Evolutionary conservation across 805 yeast species (phyloP).

Genomic region (Yamadazyma endophytica): DNA sequence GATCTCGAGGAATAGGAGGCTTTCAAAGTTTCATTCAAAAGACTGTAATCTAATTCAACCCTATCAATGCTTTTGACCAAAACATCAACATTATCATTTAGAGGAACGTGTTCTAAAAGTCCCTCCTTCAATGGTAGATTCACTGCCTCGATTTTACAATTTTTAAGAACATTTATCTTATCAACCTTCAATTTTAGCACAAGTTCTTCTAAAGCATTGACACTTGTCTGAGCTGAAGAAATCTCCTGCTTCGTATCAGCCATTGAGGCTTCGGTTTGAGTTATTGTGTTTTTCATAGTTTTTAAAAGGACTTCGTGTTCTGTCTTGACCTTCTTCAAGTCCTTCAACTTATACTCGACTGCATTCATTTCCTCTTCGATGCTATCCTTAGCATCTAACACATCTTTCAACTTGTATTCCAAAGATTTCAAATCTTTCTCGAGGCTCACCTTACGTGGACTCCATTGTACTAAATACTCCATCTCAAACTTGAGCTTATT

Average conservation of each 20-base stretch:
- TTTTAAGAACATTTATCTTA: conserved; percentile 55
- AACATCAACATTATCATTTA: conserved; percentile 47
- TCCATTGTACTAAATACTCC: conserved; percentile 53
- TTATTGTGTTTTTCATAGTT: conserved; percentile 25
- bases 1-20: conserved; percentile 36
- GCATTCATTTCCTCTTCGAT: conserved; percentile 15
- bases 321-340: conserved; percentile 24
- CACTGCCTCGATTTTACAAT: conserved; percentile 71
- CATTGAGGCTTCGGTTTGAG: conserved; percentile 22
- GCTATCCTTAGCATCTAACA: conserved; percentile 30
- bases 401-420: conserved; percentile 24
- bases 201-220: conserved; percentile 46
- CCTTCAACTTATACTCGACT: no score
- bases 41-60: conserved; percentile 53
- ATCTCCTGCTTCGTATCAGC: conserved; percentile 36
- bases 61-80: conserved; percentile 32
- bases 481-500: conserved; percentile 63
- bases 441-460: conserved; percentile 42
- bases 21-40: conserved; percentile 40
- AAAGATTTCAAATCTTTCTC: conserved; percentile 33
- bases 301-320: conserved; percentile 22
- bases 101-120: conserved; percentile 54
- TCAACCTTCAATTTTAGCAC: conserved; percentile 52
- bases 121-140: conserved; percentile 62
- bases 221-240: conserved; percentile 22